A percentile compares a stretch with the other conserved stretches of the same genome.
These are phyloP conservation scores for Cercospora brassicicola DNA, from an alignment of 2,329 filamentous ascomycete genomes.

Conservation along the genomic window DNA sequence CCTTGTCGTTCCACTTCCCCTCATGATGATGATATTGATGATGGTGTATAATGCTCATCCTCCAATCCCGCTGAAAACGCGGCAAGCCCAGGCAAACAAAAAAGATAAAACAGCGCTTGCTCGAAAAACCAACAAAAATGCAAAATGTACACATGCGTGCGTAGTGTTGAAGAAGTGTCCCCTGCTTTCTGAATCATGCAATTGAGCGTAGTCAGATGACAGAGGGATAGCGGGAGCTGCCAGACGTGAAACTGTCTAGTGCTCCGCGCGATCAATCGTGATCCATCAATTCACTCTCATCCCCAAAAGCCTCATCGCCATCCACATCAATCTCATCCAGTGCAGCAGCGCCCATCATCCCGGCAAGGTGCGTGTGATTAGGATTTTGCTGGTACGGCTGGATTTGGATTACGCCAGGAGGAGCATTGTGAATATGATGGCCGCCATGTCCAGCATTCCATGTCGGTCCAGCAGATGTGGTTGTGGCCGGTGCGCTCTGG, in stretches of 20 bases:
- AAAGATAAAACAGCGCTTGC: neutral
- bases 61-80: neutral
- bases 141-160: neutral
- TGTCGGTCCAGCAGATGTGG: constrained; percentile 21
- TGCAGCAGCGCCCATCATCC: constrained; percentile 42
- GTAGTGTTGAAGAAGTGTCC: neutral
- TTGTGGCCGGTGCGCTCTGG: constrained; percentile 36
- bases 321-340: constrained; percentile 42
- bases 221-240: neutral
- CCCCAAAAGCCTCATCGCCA: constrained; percentile 47
- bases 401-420: constrained; percentile 4
- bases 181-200: neutral
- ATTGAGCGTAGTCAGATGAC: neutral
- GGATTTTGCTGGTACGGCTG: constrained; percentile 10
- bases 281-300: constrained; percentile 49
- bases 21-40: neutral
- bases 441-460: constrained; percentile 21
- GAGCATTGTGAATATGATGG: neutral
- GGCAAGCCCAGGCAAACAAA: neutral
- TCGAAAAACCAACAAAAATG: neutral
- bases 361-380: constrained; percentile 38
- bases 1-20: neutral
- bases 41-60: neutral
- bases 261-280: constrained; percentile 13
- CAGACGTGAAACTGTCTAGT: neutral